A percentile compares a stretch with the other conserved stretches of the same genome.
phyloP scores from a whole-genome alignment of 768 basidiomycete species.

The Candolleomyces efflorescens region DNA sequence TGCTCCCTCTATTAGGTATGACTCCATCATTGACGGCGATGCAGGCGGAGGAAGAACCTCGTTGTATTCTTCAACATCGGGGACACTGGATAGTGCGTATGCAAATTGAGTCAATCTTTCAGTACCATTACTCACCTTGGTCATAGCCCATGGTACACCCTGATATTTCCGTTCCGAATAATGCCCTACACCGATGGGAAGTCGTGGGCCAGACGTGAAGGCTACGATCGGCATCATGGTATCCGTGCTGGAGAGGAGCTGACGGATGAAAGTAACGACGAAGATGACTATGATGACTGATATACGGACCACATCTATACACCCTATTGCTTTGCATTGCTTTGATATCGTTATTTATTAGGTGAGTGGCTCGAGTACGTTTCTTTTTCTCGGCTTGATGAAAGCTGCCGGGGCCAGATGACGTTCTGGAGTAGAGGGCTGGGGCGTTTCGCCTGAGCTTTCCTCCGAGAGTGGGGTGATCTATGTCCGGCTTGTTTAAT shows the following conservation, averaged over 20 bases:
- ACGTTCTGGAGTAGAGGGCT: slow-evolving; percentile 45
- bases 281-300: slow-evolving; percentile 17
- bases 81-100: slow-evolving; percentile 72
- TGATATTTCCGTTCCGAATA: slow-evolving; percentile 78
- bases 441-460: slow-evolving; percentile 6
- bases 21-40: neutral
- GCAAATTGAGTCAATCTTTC: neutral
- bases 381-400: slow-evolving; percentile 39
- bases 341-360: slow-evolving; percentile 8
- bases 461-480: slow-evolving; percentile 53
- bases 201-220: slow-evolving; percentile 69
- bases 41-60: slow-evolving; percentile 61
- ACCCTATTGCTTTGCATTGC: no score
- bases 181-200: slow-evolving; percentile 84
- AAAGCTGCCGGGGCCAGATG: slow-evolving; percentile 86
- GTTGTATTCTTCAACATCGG: slow-evolving; percentile 86
- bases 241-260: slow-evolving; percentile 77
- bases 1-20: neutral
- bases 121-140: neutral
- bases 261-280: slow-evolving; percentile 77
- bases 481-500: slow-evolving; percentile 47
- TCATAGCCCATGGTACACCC: slow-evolving; percentile 65
- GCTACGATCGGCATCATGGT: slow-evolving; percentile 58
- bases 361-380: slow-evolving; percentile 16
- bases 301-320: no score